phyloP scores from a whole-genome alignment of 139 green algal genomes.

The Closterium sp. region DNA sequence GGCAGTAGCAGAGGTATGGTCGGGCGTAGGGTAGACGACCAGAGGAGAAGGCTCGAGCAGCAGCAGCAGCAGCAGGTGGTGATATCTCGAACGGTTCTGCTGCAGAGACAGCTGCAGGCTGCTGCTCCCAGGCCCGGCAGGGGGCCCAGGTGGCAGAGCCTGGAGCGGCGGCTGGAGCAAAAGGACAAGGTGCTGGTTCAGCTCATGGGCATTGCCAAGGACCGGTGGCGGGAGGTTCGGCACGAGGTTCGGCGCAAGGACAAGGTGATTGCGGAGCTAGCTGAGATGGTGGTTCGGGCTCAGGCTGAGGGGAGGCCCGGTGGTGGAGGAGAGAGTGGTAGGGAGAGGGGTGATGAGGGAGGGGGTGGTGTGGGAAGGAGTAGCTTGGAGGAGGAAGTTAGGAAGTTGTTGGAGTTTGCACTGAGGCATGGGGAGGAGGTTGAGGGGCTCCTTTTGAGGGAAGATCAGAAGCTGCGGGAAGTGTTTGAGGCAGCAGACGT shows the following conservation, averaged over 20 bases:
- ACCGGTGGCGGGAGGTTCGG: not conserved
- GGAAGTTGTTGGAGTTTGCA: not conserved
- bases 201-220: not conserved
- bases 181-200: not conserved
- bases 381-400: not conserved
- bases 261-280: not conserved
- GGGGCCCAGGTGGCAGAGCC: not conserved
- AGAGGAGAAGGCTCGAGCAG: not conserved
- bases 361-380: not conserved
- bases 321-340: not conserved
- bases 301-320: not conserved
- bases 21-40: not conserved
- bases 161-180: not conserved
- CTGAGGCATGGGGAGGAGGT: not conserved
- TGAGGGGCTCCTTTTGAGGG: not conserved
- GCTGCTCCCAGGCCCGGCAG: not conserved
- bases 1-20: not conserved
- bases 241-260: not conserved
- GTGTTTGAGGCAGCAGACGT: not conserved
- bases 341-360: not conserved
- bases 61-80: not conserved
- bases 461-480: not conserved
- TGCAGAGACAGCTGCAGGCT: not conserved
- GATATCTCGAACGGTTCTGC: not conserved
- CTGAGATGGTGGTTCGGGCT: not conserved